These are phyloP conservation scores for Ophiostoma sp. DNA, from an alignment of 2,329 filamentous ascomycete genomes.

Conservation along the genomic window DNA sequence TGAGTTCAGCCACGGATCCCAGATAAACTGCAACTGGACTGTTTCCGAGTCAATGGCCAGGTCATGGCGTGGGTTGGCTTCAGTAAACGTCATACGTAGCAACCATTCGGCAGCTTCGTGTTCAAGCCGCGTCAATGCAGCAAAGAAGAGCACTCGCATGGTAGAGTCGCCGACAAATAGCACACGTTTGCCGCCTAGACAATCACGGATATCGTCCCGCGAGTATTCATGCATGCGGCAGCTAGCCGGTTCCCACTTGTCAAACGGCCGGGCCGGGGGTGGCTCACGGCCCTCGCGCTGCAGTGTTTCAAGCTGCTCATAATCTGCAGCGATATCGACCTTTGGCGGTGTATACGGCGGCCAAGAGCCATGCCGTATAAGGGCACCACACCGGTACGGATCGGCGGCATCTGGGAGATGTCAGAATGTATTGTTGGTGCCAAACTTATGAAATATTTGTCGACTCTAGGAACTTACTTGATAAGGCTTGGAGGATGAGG, in stretches of 20 bases:
- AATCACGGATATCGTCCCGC: constrained; percentile 51
- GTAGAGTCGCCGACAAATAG: constrained; percentile 63
- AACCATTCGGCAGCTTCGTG: constrained; percentile 40
- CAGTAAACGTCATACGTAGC: constrained; percentile 38
- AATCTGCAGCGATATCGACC: constrained; percentile 3
- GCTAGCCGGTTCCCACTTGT: constrained; percentile 59
- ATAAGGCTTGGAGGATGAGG: not conserved
- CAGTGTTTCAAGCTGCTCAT: constrained; percentile 24
- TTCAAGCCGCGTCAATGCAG: constrained; percentile 52
- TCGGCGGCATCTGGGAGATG: constrained; percentile 37
- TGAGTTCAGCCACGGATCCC: constrained; percentile 63
- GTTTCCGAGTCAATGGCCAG: constrained; percentile 46
- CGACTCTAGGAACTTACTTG: not conserved
- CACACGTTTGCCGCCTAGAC: constrained; percentile 53
- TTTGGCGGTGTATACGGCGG: constrained; percentile 34
- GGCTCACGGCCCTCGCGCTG: constrained; percentile 29
- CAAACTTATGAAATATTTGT: not conserved
- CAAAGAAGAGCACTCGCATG: constrained; percentile 62
- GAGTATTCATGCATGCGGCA: constrained; percentile 61
- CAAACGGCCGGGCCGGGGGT: constrained; percentile 36
- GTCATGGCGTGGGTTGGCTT: constrained; percentile 46
- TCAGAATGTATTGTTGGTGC: not conserved
- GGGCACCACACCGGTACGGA: constrained; percentile 54
- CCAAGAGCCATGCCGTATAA: constrained; percentile 56
- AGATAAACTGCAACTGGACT: constrained; percentile 57